Evolutionary conservation across 371 early-diverging fungal species (phyloP), one percentile per base, ranked within the genome.

Genomic region (Chytridiales sp.): DNA sequence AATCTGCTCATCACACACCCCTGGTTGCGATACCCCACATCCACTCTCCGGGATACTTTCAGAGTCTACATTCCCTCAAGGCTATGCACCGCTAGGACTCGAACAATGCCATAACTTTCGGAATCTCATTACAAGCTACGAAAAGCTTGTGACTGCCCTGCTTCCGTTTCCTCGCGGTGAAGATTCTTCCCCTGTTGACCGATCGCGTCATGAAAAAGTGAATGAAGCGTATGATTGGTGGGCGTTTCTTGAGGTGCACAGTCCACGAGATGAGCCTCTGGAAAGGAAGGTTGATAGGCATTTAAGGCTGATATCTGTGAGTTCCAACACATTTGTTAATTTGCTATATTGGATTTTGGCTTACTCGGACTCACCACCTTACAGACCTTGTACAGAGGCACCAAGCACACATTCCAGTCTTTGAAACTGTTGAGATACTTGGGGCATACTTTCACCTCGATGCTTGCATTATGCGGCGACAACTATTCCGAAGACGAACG

Each of bases 371-470:
- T 53, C 11, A 36, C 21, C 1, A 17, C 5, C 21, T 29, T 47
- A 6, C 32, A 75, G 76, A 60, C 58, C 5, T 41, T 76, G 35
- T 79, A 79, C 58, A 48, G 77, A 3, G 79, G 70, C 22, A 76
- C 79, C 5, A 67, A 62, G 35, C 75, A 76, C 51, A 71, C 77
- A 4, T 79, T 73, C 58, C 75, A 79, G 38, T 73, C 73, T 3
- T 52, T 79, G 48, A 67, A 63, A 26, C 15, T 79, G 15, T 46
- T 79, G 27, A 66, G 79, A n/a, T 73, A 77, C 49, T 61, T 79
- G 29, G 27, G 59, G 13, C 79, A 79, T 52, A 57, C 76, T 0
- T 79, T 76, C 38, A 47, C 56, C 0, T 64, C 66, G 13, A 61
- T 79, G 4, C 38, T 76, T 4, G 38, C 29, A 22, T 32, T 64